phyloP scores from a whole-genome alignment of 495 filamentous ascomycete species.

The Neurospora tetrasperma region DNA sequence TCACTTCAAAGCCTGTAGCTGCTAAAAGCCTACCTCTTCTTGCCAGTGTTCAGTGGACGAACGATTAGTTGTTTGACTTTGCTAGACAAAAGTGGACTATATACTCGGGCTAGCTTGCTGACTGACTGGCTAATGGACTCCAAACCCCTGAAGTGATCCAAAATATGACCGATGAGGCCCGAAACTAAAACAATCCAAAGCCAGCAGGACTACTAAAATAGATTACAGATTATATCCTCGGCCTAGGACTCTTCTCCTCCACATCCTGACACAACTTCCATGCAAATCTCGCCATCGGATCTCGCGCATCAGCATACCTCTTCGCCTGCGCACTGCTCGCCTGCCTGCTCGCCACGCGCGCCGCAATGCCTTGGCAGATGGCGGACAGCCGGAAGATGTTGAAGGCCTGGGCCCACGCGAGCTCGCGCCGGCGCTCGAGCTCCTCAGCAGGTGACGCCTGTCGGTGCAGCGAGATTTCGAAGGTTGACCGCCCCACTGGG shows the following conservation, averaged over 20 bases:
- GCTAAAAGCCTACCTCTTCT: too few species aligned
- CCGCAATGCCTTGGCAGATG: slow-evolving; percentile 92
- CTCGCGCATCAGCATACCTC: slow-evolving; percentile 55
- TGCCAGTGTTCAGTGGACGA: too few species aligned
- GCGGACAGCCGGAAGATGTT: slow-evolving; percentile 54
- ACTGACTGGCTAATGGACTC: neutral
- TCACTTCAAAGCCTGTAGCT: neutral
- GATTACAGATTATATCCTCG: neutral
- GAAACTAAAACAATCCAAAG: neutral
- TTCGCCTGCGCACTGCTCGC: slow-evolving; percentile 77
- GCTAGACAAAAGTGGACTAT: neutral
- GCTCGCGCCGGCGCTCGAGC: slow-evolving; percentile 34
- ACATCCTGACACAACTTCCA: slow-evolving; percentile 45
- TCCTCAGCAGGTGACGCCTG: slow-evolving; percentile 29
- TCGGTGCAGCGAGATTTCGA: slow-evolving; percentile 15
- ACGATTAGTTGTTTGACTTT: neutral
- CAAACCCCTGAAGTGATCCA: neutral
- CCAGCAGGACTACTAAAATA: neutral
- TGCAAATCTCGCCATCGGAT: slow-evolving; percentile 59
- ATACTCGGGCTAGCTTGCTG: neutral
- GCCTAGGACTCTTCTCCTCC: neutral
- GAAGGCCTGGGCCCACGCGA: slow-evolving; percentile 57
- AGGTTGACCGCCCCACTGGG: slow-evolving; percentile 40
- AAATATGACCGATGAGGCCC: neutral
- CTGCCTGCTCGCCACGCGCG: slow-evolving; percentile 72